A percentile compares a stretch with the other conserved stretches of the same genome.
These are phyloP conservation scores for Macadamia tetraphylla DNA, from an alignment of 164 flowering plant species.

Conservation along the genomic window DNA sequence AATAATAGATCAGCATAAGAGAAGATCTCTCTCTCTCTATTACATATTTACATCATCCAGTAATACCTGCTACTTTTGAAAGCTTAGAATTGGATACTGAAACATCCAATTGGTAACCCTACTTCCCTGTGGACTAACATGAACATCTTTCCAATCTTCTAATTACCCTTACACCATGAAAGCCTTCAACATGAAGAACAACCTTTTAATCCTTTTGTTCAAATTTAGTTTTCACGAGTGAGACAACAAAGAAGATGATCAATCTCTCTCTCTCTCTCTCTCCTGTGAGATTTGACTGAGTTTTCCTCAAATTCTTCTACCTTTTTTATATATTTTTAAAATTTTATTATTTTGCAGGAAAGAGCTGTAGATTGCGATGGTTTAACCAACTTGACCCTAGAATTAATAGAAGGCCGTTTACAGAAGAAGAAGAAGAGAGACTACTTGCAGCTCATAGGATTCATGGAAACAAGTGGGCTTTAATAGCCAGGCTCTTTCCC, in stretches of 20 bases:
- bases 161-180: neutral
- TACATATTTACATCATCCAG: neutral
- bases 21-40: neutral
- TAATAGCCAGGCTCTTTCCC: conserved; percentile 71
- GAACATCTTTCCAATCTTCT: neutral
- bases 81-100: conserved; percentile 1
- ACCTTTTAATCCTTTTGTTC: neutral
- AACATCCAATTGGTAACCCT: neutral
- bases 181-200: neutral
- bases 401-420: conserved; percentile 75
- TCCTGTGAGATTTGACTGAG: neutral
- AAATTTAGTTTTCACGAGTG: too few species aligned
- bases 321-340: neutral
- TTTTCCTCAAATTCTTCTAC: neutral
- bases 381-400: conserved; percentile 89
- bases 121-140: too few species aligned
- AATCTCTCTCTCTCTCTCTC: neutral
- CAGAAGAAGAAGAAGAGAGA: conserved; percentile 75
- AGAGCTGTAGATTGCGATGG: conserved; percentile 91
- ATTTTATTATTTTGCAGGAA: conserved; percentile 35
- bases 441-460: conserved; percentile 64
- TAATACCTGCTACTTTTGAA: neutral
- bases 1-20: neutral
- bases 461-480: conserved; percentile 85
- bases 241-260: neutral